A percentile compares a stretch with the other conserved stretches of the same genome.
phyloP scores from a whole-genome alignment of 495 filamentous ascomycete species.

The Penicilliopsis zonata region DNA sequence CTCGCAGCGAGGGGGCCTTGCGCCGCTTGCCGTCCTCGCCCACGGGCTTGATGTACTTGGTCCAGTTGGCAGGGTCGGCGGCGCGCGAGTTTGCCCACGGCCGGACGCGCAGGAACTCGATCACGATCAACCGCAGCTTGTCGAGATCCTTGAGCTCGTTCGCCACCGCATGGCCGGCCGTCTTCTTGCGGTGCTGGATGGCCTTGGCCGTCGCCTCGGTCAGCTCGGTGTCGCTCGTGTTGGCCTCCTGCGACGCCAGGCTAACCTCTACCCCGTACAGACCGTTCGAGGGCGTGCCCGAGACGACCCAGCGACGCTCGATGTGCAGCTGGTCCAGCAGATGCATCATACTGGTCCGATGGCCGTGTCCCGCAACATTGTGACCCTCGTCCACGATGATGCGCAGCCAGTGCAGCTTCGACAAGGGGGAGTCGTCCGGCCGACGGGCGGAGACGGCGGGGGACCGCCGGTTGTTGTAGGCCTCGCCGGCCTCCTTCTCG shows the following conservation, averaged over 20 bases:
- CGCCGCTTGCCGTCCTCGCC: constrained; percentile 37
- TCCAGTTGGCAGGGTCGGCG: constrained; percentile 52
- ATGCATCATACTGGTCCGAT: constrained; percentile 51
- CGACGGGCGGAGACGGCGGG: too few relatives aligned
- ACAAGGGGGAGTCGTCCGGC: constrained; percentile 45
- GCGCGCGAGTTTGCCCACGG: constrained; percentile 56
- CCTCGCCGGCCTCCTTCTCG: constrained; percentile 42
- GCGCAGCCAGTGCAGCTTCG: constrained; percentile 66
- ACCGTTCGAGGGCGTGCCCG: constrained; percentile 76
- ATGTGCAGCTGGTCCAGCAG: constrained; percentile 57
- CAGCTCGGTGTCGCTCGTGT: constrained; percentile 23
- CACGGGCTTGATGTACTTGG: constrained; percentile 59
- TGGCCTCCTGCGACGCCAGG: constrained; percentile 35
- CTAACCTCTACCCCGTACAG: constrained; percentile 65
- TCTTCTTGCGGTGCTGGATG: constrained; percentile 24
- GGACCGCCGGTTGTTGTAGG: constrained; percentile 17
- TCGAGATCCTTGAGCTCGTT: constrained; percentile 63
- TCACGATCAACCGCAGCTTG: constrained; percentile 56
- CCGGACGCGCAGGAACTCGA: constrained; percentile 58
- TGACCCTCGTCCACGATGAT: constrained; percentile 92
- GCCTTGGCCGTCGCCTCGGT: constrained; percentile 18
- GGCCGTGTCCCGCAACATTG: constrained; percentile 49
- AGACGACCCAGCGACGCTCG: constrained; percentile 77
- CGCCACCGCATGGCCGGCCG: constrained; percentile 21
- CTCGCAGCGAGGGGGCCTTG: constrained; percentile 51